Conservation (phyloP, 164 flowering plant species). For the Magnolia kwangsiensis region DNA sequence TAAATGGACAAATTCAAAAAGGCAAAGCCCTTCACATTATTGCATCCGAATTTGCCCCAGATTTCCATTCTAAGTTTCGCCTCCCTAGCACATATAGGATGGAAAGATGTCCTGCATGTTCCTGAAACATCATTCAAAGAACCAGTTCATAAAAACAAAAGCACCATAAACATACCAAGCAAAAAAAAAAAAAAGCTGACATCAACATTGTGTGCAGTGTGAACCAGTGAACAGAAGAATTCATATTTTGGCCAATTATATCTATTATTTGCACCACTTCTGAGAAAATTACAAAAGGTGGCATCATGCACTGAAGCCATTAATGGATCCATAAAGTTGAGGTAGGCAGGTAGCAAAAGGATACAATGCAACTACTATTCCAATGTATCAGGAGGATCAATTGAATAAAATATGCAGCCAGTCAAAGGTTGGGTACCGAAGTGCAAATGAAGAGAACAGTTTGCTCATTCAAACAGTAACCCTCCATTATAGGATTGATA, state of each 20-base stretch:
- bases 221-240: background rate
- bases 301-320: background rate
- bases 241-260: background rate
- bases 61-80: constrained; percentile 86
- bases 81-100: constrained; percentile 95
- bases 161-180: background rate
- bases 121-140: constrained; percentile 38
- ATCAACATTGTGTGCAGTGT: background rate
- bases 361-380: no score
- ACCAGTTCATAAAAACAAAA: background rate
- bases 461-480: no score
- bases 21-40: constrained; percentile 41
- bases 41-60: constrained; percentile 80
- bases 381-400: no score
- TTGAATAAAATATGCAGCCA: no score
- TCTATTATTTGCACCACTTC: background rate
- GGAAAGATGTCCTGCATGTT: constrained; percentile 88
- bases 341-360: background rate
- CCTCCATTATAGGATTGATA: no score
- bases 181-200: background rate
- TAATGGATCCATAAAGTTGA: background rate
- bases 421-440: no score
- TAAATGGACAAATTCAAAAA: background rate
- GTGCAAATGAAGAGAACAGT: no score
- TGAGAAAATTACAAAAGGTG: background rate